Evolutionary conservation across 805 yeast genomes (phyloP), one percentile per base, ranked within the genome.

Genomic region (Ogataea corticis): DNA sequence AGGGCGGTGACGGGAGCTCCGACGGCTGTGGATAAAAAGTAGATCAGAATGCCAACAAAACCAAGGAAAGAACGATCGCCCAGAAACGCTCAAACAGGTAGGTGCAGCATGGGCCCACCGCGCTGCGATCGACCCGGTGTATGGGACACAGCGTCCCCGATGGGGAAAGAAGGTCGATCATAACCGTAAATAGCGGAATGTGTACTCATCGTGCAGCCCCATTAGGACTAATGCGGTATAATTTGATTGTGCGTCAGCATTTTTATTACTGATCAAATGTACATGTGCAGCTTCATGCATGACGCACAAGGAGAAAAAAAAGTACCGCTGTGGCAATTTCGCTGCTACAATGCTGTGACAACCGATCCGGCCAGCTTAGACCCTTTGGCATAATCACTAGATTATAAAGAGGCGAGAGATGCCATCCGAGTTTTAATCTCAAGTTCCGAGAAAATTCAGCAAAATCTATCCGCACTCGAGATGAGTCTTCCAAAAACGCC

Each of bases 401-500:
- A n/a, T n/a, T 44, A 48, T 44, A 44, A 39, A 34, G 29, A n/a
- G 19, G 13, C 13, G 25, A 16, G 14, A 14, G 30, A 33, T 17
- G n/a, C 16, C 28, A 13, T 7, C 17, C 11, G 4, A 9, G 12
- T n/a, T n/a, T n/a, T 21, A 21, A 21, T 21, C 25, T 9, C 7
- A 9, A 9, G 9, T 21, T 21, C 9, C 25, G 25, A 21, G 9
- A 21, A 21, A 21, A 21, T 6, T 21, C 25, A 21, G 9, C 25
- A 21, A 5, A 21, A 9, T 9, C 9, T n/a, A n/a, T 21, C 25
- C 25, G 9, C 5, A 21, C 7, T 21, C 25, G 25, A 21, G 25
- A 41, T 41, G 44, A 41, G 44, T 15, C 23, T 27, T 25, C 52
- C 52, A 27, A 48, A 34, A 28, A 44, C 52, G 16, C 52, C 52